A percentile compares a stretch with the other conserved stretches of the same genome.
phyloP scores from a whole-genome alignment of 177 flowering plant genomes.

The Vitis hybrid region DNA sequence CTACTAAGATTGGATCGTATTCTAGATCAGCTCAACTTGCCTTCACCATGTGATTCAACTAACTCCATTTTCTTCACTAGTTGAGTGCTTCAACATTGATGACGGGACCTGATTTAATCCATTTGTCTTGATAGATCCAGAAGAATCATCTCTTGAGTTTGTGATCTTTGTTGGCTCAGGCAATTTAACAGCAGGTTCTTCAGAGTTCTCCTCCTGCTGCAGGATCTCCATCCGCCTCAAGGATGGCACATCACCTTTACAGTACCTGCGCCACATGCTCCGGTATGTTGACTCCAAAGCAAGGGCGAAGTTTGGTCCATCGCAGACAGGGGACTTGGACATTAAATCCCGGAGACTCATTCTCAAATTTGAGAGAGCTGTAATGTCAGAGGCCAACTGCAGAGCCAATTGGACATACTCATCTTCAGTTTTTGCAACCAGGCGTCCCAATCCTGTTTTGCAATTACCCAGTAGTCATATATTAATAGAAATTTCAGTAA shows the following conservation, averaged over 20 bases:
- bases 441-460: slow-evolving; percentile 64
- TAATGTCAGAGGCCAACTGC: slow-evolving; percentile 69
- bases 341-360: slow-evolving; percentile 81
- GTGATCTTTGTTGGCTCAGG: slow-evolving; percentile 27
- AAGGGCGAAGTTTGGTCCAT: slow-evolving; percentile 61
- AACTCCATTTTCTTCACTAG: slow-evolving; percentile 37
- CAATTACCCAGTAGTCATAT: slow-evolving; percentile 4
- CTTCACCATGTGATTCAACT: slow-evolving; percentile 16
- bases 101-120: slow-evolving; percentile 39
- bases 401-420: slow-evolving; percentile 81
- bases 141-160: slow-evolving; percentile 17
- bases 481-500: background rate
- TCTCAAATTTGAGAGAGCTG: slow-evolving; percentile 74
- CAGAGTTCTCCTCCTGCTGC: slow-evolving; percentile 30
- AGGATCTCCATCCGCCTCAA: slow-evolving; percentile 46
- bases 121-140: slow-evolving; percentile 42
- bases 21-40: slow-evolving; percentile 15
- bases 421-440: slow-evolving; percentile 85
- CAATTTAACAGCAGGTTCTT: slow-evolving; percentile 26
- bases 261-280: slow-evolving; percentile 78
- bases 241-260: slow-evolving; percentile 84
- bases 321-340: slow-evolving; percentile 86
- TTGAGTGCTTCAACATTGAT: slow-evolving; percentile 16
- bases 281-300: slow-evolving; percentile 75
- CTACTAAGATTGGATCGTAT: background rate